Conservation (phyloP, 2,329 filamentous ascomycete genomes). For the Cryphonectria parasitica region DNA sequence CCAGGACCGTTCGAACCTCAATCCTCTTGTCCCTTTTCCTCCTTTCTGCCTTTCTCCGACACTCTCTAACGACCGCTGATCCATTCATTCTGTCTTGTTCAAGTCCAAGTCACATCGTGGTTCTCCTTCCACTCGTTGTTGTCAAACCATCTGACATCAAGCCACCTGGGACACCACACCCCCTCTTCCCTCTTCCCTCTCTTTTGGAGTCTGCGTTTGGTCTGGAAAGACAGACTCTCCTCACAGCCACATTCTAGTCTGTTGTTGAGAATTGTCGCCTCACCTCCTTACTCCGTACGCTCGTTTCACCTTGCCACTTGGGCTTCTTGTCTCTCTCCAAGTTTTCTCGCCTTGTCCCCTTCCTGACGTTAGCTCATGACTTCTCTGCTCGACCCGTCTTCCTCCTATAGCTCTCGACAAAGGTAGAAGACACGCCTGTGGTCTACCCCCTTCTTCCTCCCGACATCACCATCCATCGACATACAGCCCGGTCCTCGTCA, state of each 20-base stretch:
- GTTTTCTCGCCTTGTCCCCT: conserved; percentile 30
- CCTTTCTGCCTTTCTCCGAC: conserved; percentile 23
- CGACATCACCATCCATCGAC: conserved; percentile 11
- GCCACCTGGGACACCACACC: conserved; percentile 20
- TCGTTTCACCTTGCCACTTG: conserved; percentile 37
- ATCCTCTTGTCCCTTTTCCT: conserved; percentile 23
- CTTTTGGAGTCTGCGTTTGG: conserved; percentile 28
- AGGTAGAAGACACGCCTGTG: conserved; percentile 12
- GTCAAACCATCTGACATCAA: conserved; percentile 27
- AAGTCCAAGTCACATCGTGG: conserved; percentile 17
- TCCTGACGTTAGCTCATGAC: conserved; percentile 30
- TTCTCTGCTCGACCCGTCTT: conserved; percentile 30
- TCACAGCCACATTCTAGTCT: conserved; percentile 21
- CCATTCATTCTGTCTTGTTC: conserved; percentile 17
- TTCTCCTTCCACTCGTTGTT: conserved; percentile 21
- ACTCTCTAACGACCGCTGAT: conserved; percentile 25
- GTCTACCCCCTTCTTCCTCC: not conserved
- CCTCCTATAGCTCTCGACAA: conserved; percentile 11
- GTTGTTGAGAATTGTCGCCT: conserved; percentile 32
- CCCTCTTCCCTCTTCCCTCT: not conserved
- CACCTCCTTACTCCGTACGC: conserved; percentile 31
- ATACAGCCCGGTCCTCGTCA: conserved; percentile 10
- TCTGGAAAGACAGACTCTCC: conserved; percentile 17
- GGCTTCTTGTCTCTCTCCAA: conserved; percentile 22
- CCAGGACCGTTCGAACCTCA: conserved; percentile 19